Percentiles rank a stretch among this genome's conserved stretches.
phyloP scores from a whole-genome alignment of 1,284 basidiomycete genomes.

The Ceraceosorus guamensis region DNA sequence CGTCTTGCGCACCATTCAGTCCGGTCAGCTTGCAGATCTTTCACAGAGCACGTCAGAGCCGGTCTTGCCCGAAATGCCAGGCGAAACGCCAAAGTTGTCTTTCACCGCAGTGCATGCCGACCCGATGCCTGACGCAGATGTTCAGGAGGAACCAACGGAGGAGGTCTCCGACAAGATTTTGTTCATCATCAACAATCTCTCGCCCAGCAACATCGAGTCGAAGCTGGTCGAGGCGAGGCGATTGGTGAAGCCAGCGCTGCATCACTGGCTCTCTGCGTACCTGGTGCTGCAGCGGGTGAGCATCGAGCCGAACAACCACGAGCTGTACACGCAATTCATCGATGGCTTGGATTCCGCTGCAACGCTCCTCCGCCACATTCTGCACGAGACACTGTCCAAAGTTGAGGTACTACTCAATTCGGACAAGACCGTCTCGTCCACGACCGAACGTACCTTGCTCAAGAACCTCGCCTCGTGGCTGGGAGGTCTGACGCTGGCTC shows the following conservation, averaged over 20 bases:
- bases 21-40: conserved; percentile 11
- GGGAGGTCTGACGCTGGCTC: conserved; percentile 83
- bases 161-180: conserved; percentile 86
- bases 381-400: conserved; percentile 75
- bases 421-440: conserved; percentile 76
- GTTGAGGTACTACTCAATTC: conserved; percentile 87
- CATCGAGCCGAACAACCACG: conserved; percentile 95
- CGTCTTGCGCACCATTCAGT: conserved; percentile 31
- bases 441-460: conserved; percentile 72
- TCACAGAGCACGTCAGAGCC: not conserved
- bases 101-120: conserved; percentile 50
- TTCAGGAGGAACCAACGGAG: conserved; percentile 62
- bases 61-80: conserved; percentile 4
- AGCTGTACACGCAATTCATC: conserved; percentile 85
- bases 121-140: conserved; percentile 41
- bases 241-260: conserved; percentile 33
- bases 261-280: conserved; percentile 91
- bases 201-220: conserved; percentile 81
- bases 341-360: conserved; percentile 58
- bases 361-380: conserved; percentile 55
- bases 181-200: conserved; percentile 97
- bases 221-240: conserved; percentile 50
- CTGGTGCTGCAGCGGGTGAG: conserved; percentile 91
- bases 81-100: conserved; percentile 45
- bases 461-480: conserved; percentile 97